Percentiles rank a stretch among this genome's conserved stretches.
Evolutionary conservation across 179 eudicot genomes (phyloP).

Genomic region (Spinacia oleracea): DNA sequence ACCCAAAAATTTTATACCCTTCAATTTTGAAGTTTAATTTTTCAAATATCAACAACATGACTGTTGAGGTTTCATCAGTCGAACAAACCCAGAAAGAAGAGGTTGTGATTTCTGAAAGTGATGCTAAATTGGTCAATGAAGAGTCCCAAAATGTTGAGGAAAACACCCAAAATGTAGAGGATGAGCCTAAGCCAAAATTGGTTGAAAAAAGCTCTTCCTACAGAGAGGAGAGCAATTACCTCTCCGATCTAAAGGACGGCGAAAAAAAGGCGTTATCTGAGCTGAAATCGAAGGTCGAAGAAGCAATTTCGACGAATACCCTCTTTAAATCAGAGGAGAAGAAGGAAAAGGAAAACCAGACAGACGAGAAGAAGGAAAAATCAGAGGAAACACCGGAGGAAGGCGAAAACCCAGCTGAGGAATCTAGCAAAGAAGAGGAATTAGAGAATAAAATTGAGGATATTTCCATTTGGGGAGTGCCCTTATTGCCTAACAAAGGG

Average conservation of each 20-base stretch:
- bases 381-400: not conserved
- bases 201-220: conserved; percentile 61
- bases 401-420: conserved; percentile 13
- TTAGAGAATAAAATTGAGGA: conserved; percentile 22
- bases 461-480: conserved; percentile 61
- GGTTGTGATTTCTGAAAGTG: conserved; percentile 22
- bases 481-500: conserved; percentile 49
- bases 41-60: conserved; percentile 21
- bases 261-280: conserved; percentile 61
- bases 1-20: not conserved
- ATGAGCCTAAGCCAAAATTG: conserved; percentile 23
- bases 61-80: conserved; percentile 33
- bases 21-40: not conserved
- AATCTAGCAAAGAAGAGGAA: conserved; percentile 12
- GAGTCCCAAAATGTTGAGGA: conserved; percentile 20
- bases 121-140: conserved; percentile 14
- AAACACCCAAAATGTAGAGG: conserved; percentile 25
- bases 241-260: conserved; percentile 53
- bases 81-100: conserved; percentile 37
- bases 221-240: conserved; percentile 62
- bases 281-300: conserved; percentile 52
- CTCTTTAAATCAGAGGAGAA: conserved; percentile 33
- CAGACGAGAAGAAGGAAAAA: conserved; percentile 23
- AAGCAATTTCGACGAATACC: conserved; percentile 46
- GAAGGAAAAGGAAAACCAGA: not conserved